Conservation (phyloP, 306 rosid genomes). For the Purshia tridentata region DNA sequence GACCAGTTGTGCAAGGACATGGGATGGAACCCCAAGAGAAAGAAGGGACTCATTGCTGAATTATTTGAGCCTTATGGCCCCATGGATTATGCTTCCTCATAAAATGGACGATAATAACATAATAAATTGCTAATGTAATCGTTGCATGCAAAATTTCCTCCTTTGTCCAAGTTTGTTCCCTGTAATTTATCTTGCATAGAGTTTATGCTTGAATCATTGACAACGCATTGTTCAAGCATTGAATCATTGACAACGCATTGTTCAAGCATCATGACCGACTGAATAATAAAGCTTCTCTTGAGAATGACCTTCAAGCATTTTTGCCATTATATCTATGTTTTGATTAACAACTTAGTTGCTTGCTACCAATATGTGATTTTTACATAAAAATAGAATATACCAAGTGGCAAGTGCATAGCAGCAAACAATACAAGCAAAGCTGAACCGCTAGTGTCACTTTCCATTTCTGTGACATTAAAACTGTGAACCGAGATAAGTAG, state of each 20-base stretch:
- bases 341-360: too few species aligned
- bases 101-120: background rate
- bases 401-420: background rate
- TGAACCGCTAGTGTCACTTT: background rate
- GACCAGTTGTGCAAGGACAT: slow-evolving; percentile 73
- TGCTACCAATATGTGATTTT: too few species aligned
- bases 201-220: too few species aligned
- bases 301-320: background rate
- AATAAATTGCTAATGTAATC: too few species aligned
- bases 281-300: too few species aligned
- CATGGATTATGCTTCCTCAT: slow-evolving; percentile 43
- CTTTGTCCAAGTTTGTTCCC: too few species aligned
- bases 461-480: background rate
- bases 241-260: too few species aligned
- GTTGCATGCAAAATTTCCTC: too few species aligned
- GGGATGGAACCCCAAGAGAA: slow-evolving; percentile 62
- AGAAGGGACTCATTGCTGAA: slow-evolving; percentile 58
- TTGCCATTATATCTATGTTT: background rate
- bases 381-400: background rate
- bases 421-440: background rate
- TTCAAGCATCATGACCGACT: too few species aligned
- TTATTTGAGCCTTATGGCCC: slow-evolving; percentile 66
- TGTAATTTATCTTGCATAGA: too few species aligned
- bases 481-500: background rate
- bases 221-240: too few species aligned